Evolutionary conservation across 2,329 filamentous ascomycete species (phyloP).

Genomic region (Penicillium glabrum): DNA sequence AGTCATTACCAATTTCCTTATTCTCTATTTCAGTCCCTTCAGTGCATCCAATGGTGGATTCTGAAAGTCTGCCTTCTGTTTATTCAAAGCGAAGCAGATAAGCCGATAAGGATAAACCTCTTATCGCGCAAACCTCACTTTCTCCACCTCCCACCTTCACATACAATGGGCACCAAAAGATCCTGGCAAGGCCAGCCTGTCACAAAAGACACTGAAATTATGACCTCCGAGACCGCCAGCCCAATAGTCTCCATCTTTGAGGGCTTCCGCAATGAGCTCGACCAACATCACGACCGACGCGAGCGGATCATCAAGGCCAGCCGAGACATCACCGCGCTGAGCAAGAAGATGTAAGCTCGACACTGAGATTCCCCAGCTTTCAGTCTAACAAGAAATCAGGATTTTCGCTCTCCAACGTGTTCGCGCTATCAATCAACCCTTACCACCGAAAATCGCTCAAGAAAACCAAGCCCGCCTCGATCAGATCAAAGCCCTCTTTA

Average conservation of each 20-base stretch:
- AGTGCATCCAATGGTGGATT: no score
- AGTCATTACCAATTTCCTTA: no score
- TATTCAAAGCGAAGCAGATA: background rate
- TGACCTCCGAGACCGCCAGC: constrained; percentile 31
- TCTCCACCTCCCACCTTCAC: constrained; percentile 6
- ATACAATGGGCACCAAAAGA: constrained; percentile 38
- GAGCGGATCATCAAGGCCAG: constrained; percentile 89
- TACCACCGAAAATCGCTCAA: constrained; percentile 68
- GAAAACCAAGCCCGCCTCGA: constrained; percentile 69
- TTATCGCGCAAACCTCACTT: constrained; percentile 11
- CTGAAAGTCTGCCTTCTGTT: no score
- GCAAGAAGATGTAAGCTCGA: constrained; percentile 84
- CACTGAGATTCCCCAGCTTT: background rate
- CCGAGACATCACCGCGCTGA: constrained; percentile 86
- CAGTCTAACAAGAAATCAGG: constrained; percentile 41
- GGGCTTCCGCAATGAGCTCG: constrained; percentile 79
- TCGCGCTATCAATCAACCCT: constrained; percentile 40
- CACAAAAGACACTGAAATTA: constrained; percentile 8
- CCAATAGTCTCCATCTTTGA: constrained; percentile 73
- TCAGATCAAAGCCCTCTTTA: constrained; percentile 70
- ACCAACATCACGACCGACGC: constrained; percentile 89
- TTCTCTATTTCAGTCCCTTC: no score
- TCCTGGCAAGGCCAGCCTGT: constrained; percentile 38
- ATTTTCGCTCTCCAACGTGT: constrained; percentile 79
- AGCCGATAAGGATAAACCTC: background rate